Evolutionary conservation across 2,329 filamentous ascomycete species (phyloP).

Genomic region (Botrytis elliptica): DNA sequence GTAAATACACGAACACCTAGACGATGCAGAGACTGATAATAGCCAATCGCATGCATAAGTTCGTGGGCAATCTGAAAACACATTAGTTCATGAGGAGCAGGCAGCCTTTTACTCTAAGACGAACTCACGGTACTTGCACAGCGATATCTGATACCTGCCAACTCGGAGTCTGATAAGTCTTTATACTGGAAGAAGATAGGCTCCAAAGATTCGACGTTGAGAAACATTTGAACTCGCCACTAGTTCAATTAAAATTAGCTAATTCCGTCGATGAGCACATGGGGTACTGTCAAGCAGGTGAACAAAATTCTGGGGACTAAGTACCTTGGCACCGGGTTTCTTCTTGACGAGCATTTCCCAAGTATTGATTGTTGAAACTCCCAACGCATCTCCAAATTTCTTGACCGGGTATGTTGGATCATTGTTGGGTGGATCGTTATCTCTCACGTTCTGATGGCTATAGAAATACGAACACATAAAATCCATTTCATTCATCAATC

Average conservation of each 20-base stretch:
- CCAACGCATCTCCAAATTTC: neutral
- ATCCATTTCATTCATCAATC: constrained; percentile 6
- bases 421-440: neutral
- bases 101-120: neutral
- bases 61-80: neutral
- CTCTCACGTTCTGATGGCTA: neutral
- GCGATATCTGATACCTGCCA: neutral
- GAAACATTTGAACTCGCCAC: constrained; percentile 5
- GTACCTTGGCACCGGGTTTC: neutral
- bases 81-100: neutral
- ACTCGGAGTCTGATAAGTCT: neutral
- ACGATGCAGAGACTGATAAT: constrained; percentile 9
- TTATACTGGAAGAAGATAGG: neutral
- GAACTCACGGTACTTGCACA: constrained; percentile 5
- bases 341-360: constrained; percentile 2
- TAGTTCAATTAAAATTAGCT: neutral
- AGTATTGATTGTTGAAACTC: neutral
- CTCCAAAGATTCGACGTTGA: neutral
- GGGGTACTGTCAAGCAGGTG: neutral
- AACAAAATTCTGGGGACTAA: neutral
- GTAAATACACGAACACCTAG: neutral
- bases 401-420: neutral
- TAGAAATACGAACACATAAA: constrained; percentile 4
- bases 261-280: neutral
- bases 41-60: constrained; percentile 11